Base-by-base conservation (phyloP, 805 yeast genomes). In the Candida takata region DNA sequence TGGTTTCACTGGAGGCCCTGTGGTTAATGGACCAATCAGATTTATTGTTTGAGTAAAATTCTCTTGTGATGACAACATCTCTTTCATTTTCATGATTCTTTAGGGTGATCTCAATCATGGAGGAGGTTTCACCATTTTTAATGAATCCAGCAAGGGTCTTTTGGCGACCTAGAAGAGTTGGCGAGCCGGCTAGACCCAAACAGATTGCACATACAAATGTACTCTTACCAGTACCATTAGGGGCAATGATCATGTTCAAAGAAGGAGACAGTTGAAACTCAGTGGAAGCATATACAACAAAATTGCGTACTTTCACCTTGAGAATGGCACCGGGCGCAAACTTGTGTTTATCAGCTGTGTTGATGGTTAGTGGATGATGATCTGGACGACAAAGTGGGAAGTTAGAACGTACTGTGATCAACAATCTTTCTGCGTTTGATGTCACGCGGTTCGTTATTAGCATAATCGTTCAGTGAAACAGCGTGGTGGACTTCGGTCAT, bases 221-320 rank as follows among this genome's bases (percentile, higher is more conserved):
- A 26, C 92, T 79, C 52, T 92, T 92, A 6, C 98, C 98, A 0
- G 95, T 75, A 24, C 99, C 99, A 55, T 92, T 92, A 10, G 97
- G 97, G 0, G 97, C 98, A 35, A 92, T 81, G 39, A 92, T 83
- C 79, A 92, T 76, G 54, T 92, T 92, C 53, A 92, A 66, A 2
- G 79, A 67, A 0, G 97, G 96, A 0, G 90, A 82, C 38, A 90
- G 69, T 27, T 69, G 67, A 57, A 85, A 86, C 56, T 80, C 87
- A 0, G 84, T 77, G 31, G 70, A 59, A 1, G 75, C 51, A 54
- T 81, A 83, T 0, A 88, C 81, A 53, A 84, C 83, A 60, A 82
- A 82, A 54, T 81, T 79, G 44, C 58, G 58, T 20, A 82, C 67
- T 37, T 66, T 69, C 19, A 80, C 73, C 27, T 71, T 63, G n/a